Evolutionary conservation across 805 yeast genomes (phyloP), one percentile per base, ranked within the genome.

Genomic region (Helenozyma rhizophorensis): DNA sequence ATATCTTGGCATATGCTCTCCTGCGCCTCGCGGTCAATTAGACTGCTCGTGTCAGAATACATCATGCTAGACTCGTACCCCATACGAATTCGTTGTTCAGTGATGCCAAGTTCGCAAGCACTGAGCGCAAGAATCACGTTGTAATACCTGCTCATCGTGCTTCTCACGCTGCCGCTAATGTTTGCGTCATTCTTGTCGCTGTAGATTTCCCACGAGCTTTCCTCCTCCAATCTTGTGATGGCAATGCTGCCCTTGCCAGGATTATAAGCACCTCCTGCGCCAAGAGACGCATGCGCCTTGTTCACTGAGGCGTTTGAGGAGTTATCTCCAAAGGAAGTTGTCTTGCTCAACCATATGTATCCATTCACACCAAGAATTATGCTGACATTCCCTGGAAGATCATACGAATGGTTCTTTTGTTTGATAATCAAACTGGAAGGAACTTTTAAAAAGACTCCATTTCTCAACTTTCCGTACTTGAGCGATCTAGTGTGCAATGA

Each of bases 321-420:
- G 4, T 47, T 36, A 32, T 45, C 30, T 46, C 53, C 48, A 36
- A 29, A 53, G 11, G 23, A 26, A 3, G 69, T 60, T 0, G 93
- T 77, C 53, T 86, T 86, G 51, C 85, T 77, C 32, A 93, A 62
- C 98, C 98, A 93, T 28, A 93, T 74, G 53, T 74, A 90, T 4
- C 99, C 98, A 56, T 94, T 93, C 8, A 90, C 94, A 21, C 99
- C 98, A 26, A 94, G 64, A 30, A 93, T 87, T 29, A 83, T 72
- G 47, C 89, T 87, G 21, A 93, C 86, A 48, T 84, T 85, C n/a
- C 97, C 97, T 1, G 96, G 96, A n/a, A 93, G 68, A 37, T 76
- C 75, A 61, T 85, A 87, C 13, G 89, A 74, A 57, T 93, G 97
- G 48, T 85, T 82, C 50, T 89, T 86, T 4, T 95, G 78, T 51